A percentile compares a stretch with the other conserved stretches of the same genome.
phyloP scores from a whole-genome alignment of 2,329 filamentous ascomycete species.

The Sporothrix curviconia region DNA sequence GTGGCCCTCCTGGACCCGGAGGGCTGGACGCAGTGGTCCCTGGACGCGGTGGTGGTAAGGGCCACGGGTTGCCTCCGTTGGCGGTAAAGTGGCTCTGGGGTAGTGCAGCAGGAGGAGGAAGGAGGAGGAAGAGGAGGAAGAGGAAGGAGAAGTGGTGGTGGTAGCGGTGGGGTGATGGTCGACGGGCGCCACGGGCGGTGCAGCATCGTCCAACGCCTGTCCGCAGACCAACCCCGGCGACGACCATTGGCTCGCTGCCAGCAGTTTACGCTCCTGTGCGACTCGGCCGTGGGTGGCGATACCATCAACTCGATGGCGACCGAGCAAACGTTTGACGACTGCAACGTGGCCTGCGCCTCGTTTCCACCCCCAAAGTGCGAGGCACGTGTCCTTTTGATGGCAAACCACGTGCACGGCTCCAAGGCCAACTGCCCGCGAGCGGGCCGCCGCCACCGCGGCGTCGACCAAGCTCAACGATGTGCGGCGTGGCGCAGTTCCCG shows the following conservation, averaged over 20 bases:
- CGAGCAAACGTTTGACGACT: conserved; percentile 21
- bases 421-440: conserved; percentile 16
- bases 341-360: conserved; percentile 26
- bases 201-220: conserved; percentile 16
- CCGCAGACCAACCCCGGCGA: conserved; percentile 25
- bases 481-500: conserved; percentile 24
- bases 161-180: neutral
- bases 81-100: neutral
- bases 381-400: conserved; percentile 23
- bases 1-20: too few relatives aligned
- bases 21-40: too few relatives aligned
- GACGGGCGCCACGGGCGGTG: too few relatives aligned
- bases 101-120: neutral
- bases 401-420: conserved; percentile 25
- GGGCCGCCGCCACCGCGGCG: conserved; percentile 10
- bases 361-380: conserved; percentile 29
- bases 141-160: neutral
- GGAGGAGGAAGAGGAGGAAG: neutral
- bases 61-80: neutral
- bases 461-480: conserved; percentile 21
- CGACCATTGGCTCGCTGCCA: conserved; percentile 23
- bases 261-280: conserved; percentile 25
- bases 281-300: conserved; percentile 21
- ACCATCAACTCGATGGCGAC: conserved; percentile 20
- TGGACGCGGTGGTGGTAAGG: neutral